These are phyloP conservation scores for Jaenimonas drosophilae DNA, from an alignment of 208 protist species.

Conservation along the genomic window DNA sequence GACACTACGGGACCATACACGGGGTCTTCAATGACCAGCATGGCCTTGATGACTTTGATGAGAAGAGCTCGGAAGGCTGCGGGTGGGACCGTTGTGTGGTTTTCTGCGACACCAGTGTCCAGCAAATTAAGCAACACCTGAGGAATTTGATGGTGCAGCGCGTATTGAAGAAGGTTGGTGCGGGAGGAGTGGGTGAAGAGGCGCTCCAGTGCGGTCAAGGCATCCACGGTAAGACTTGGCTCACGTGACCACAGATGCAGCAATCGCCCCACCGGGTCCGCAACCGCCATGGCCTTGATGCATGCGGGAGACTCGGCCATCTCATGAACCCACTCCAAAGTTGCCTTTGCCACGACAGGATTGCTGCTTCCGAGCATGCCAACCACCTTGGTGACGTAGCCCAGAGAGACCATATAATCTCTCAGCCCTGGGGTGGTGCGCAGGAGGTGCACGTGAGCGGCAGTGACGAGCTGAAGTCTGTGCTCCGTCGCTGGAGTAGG, in stretches of 20 bases:
- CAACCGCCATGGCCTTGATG: conserved; percentile 52
- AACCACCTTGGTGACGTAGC: conserved; percentile 59
- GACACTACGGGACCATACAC: conserved; percentile 21
- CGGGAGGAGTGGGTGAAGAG: no score
- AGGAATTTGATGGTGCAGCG: conserved; percentile 23
- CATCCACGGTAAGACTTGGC: no score
- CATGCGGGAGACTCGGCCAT: conserved; percentile 36
- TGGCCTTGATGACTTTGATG: conserved; percentile 79
- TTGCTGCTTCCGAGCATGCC: conserved; percentile 12
- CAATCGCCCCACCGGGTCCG: no score
- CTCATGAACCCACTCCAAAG: conserved; percentile 50
- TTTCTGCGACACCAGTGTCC: conserved; percentile 27
- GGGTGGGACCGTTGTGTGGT: conserved; percentile 9
- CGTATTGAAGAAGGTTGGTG: conserved; percentile 7
- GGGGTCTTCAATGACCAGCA: conserved; percentile 38
- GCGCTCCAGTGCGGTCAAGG: no score
- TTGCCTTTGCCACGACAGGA: conserved; percentile 7
- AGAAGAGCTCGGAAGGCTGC: conserved; percentile 71
- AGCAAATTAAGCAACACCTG: conserved; percentile 49
- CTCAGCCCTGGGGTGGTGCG: conserved; percentile 25
- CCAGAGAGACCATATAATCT: conserved; percentile 53
- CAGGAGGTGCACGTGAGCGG: conserved; percentile 33
- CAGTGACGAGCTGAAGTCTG: conserved; percentile 33
- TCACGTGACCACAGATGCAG: no score
- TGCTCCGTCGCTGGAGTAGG: conserved; percentile 4